Base-by-base conservation (phyloP, 768 basidiomycete species). In the Coprinopsis cinerea region DNA sequence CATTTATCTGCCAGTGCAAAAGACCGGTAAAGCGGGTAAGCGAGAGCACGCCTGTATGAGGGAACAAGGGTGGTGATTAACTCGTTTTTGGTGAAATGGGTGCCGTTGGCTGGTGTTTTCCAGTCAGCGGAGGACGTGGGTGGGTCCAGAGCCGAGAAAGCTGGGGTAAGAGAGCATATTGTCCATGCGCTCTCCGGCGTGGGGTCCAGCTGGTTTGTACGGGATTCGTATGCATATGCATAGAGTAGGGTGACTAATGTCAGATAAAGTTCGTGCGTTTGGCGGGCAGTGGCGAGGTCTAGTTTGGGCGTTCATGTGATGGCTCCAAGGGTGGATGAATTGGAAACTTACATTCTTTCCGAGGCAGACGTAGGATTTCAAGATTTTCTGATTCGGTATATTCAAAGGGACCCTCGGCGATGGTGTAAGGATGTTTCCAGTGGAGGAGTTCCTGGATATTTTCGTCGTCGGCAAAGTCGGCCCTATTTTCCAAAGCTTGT, bases 121-220 rank as follows among this genome's bases (percentile, higher is more conserved):
- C 60, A 48, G 44, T 60, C 44, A 4, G 44, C 54, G 36, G 22
- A 57, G 48, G 20, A 59, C 49, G 27, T 50, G 50, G 28, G 53
- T 24, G 83, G 80, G 61, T 91, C 86, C 25, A 93, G 79, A 0
- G 90, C 85, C n/a, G 90, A 81, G 65, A 93, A 89, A 2, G 81
- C 79, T 41, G 90, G 83, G 11, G 78, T 79, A 44, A 93, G 73
- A 25, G 68, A 73, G 55, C 81, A 76, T 47, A 93, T 74, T 1
- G 91, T 93, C 90, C 90, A 93, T 13, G 87, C 84, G 62, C 90
- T 92, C 64, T 93, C 91, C 5, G 88, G 76, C 2, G 86, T 90
- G n/a, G 88, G 80, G 53, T 93, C 90, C 42, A 74, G 72, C 53
- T 84, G 81, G 0, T 82, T 88, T 3, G 84, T 88, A 34, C 89